Evolutionary conservation across 805 yeast species (phyloP).

Genomic region (Candida ascalaphidarum): DNA sequence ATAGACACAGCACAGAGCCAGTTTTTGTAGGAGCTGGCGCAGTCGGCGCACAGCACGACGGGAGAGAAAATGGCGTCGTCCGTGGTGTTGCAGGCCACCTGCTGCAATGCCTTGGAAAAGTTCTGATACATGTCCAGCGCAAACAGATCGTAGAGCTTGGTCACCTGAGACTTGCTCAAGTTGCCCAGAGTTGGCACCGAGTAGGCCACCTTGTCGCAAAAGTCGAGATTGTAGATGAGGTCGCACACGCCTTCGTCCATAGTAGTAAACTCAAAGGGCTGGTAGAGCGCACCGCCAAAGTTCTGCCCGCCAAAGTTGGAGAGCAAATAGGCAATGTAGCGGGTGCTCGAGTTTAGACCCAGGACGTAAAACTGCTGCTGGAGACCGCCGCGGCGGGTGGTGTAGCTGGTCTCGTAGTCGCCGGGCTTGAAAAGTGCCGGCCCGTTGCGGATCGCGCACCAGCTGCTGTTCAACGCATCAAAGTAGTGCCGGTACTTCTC

Average conservation of each 20-base stretch:
- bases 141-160: slow-evolving; percentile 49
- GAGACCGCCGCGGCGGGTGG: slow-evolving; percentile 37
- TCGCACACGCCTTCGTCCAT: slow-evolving; percentile 53
- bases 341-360: slow-evolving; percentile 52
- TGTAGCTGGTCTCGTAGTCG: slow-evolving; percentile 23
- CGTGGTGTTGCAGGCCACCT: slow-evolving; percentile 65
- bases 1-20: slow-evolving; percentile 90
- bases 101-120: slow-evolving; percentile 70
- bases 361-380: slow-evolving; percentile 56
- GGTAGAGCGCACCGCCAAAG: slow-evolving; percentile 59
- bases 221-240: slow-evolving; percentile 62
- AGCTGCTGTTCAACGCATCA: slow-evolving; percentile 39
- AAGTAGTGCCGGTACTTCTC: slow-evolving; percentile 27
- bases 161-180: slow-evolving; percentile 8
- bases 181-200: slow-evolving; percentile 56
- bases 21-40: slow-evolving; percentile 60
- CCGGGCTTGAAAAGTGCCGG: slow-evolving; percentile 23
- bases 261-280: slow-evolving; percentile 49
- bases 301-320: slow-evolving; percentile 33
- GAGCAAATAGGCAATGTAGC: slow-evolving; percentile 58
- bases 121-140: slow-evolving; percentile 51
- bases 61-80: slow-evolving; percentile 67
- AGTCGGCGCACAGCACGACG: slow-evolving; percentile 61
- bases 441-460: slow-evolving; percentile 64
- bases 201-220: slow-evolving; percentile 79